phyloP scores from a whole-genome alignment of 1,284 basidiomycete species.

The Sutorius eximius region DNA sequence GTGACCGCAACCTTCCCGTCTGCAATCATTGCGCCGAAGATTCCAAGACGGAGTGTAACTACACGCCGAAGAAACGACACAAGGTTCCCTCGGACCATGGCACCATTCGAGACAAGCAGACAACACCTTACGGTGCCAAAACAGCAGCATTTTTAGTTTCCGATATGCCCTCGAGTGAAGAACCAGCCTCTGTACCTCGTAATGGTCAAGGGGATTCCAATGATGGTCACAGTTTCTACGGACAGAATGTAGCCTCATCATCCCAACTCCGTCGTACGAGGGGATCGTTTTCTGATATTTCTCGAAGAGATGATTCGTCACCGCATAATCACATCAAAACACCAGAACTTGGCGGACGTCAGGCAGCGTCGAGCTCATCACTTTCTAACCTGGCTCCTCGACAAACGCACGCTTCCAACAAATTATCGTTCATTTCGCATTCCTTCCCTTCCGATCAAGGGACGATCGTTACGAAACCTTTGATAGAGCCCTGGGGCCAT shows the following conservation, averaged over 20 bases:
- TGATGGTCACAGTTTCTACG: conserved; percentile 38
- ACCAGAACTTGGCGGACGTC: conserved; percentile 28
- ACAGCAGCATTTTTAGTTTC: conserved; percentile 53
- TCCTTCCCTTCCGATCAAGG: conserved; percentile 38
- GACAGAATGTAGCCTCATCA: conserved; percentile 39
- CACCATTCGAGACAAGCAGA: conserved; percentile 37
- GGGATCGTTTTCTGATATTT: conserved; percentile 27
- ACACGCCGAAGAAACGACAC: conserved; percentile 66
- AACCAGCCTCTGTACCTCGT: conserved; percentile 15
- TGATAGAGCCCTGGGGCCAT: conserved; percentile 56
- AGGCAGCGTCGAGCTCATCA: conserved; percentile 16
- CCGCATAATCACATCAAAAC: conserved; percentile 18
- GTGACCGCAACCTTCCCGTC: conserved; percentile 66
- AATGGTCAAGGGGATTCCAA: conserved; percentile 28
- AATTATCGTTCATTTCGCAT: conserved; percentile 36
- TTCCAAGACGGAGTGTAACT: conserved; percentile 58
- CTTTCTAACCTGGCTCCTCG: conserved; percentile 22
- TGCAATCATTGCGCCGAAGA: conserved; percentile 62
- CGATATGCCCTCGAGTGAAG: conserved; percentile 38
- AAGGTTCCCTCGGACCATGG: conserved; percentile 52
- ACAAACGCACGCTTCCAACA: conserved; percentile 25
- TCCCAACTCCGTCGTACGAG: conserved; percentile 25
- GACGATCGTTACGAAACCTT: conserved; percentile 38
- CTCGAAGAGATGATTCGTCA: conserved; percentile 22
- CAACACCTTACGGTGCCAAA: conserved; percentile 45